Conservation (phyloP, 2,329 filamentous ascomycete species). For the Fusarium sp. region DNA sequence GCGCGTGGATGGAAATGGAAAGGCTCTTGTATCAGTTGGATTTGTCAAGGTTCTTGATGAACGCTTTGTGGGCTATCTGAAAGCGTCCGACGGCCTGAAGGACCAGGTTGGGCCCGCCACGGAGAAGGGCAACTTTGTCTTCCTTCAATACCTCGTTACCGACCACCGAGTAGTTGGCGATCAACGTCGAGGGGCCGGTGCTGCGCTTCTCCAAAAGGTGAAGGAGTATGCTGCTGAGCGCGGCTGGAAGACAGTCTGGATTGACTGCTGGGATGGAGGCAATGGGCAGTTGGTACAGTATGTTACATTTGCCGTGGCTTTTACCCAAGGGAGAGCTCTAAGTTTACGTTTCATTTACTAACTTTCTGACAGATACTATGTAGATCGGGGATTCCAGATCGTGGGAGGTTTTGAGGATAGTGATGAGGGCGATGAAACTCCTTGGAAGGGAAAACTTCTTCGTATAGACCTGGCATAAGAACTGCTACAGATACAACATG, state of each 20-base stretch:
- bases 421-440: conserved; percentile 3
- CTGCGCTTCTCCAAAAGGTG: conserved; percentile 31
- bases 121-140: conserved; percentile 33
- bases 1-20: conserved; percentile 36
- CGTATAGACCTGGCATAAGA: conserved; percentile 34
- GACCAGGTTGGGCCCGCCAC: conserved; percentile 24
- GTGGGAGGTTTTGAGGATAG: conserved; percentile 27
- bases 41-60: conserved; percentile 25
- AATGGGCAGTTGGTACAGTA: conserved; percentile 43
- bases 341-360: conserved; percentile 9
- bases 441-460: conserved; percentile 40
- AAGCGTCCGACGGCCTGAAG: conserved; percentile 24
- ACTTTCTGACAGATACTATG: conserved; percentile 42
- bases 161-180: conserved; percentile 29
- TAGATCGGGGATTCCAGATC: conserved; percentile 33
- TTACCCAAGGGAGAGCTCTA: neutral
- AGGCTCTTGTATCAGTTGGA: conserved; percentile 29
- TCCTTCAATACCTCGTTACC: conserved; percentile 34
- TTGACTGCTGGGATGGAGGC: conserved; percentile 51
- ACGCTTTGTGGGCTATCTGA: conserved; percentile 29
- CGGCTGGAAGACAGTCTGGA: conserved; percentile 41
- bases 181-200: conserved; percentile 32
- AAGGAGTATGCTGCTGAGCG: conserved; percentile 38
- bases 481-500: neutral
- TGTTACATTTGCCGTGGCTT: conserved; percentile 1